Evolutionary conservation across 164 flowering plant genomes (phyloP), one percentile per base, ranked within the genome.

Genomic region (Cinnamomum micranthum): DNA sequence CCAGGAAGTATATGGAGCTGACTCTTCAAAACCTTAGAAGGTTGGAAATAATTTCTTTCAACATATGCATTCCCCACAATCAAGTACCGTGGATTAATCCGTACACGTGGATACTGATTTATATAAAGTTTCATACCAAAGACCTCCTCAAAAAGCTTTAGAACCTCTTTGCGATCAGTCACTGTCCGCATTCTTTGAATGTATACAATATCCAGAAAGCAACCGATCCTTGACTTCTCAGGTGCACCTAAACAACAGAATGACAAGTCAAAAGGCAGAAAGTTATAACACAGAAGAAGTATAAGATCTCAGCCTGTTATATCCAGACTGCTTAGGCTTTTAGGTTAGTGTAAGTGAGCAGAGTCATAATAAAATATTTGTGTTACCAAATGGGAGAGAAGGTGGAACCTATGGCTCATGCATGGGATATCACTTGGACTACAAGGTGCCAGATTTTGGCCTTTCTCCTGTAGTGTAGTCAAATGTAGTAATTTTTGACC

Each of bases 131-230:
- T 91, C 67, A 72, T 73, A 31, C 79, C 92, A 85, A 96, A 96
- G 51, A 90, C 80, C 71, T 87, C 80, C 82, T 92, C 91, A 86
- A 84, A 92, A 12, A 96, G 83, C 52, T 74, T 80, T 31, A 92
- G 25, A 25, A 96, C 92, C 81, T 90, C 84, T 65, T 50, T 78
- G 25, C 99, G 87, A 70, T 96, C 99, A 72, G 83, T 81, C 64
- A 80, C 78, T n/a, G 93, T 88, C 50, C 98, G 97, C 98, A 96
- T 96, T 80, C 99, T 85, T 84, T 90, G 97, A 69, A 92, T 72
- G 77, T 96, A 96, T 11, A 94, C 78, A 59, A 84, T 74, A 76
- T 84, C 85, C 20, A 94, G 90, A 79, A 94, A 94, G 83, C 88
- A 84, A 78, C 85, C 85, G 27, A 22, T 58, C 78, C 85, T 84